Evolutionary conservation across 352 stramenopile species (phyloP), one percentile per base, ranked within the genome.

Genomic region (Phytophthora megakarya): DNA sequence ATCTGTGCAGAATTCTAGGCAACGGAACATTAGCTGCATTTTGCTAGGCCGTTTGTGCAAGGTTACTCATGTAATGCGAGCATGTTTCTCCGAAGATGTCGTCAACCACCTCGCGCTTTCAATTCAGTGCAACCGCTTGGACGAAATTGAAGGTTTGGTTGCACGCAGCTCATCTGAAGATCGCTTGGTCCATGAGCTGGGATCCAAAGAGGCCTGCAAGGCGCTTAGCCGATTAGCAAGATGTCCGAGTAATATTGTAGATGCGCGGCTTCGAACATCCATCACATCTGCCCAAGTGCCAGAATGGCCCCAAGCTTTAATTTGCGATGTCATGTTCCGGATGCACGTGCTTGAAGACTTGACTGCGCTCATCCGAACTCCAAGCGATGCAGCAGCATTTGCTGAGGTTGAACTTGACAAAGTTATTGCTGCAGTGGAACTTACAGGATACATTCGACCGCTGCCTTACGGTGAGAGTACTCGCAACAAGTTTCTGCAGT

Each of bases 11-110:
- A 86, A 57, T 13, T 28, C 69, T 25, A 63, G 45, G 9, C 83
- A 92, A 40, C 81, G 82, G 26, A 90, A 80, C 58, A 83, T 92
- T 33, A 94, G 85, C 57, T 90, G 80, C 37, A 84, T 92, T 22
- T 63, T 90, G 6, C 65, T 94, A 1, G 64, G 78, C 35, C 70
- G 75, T 3, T 80, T 94, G 23, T 76, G 71, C 38, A 78, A 80
- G 21, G 68, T 78, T 5, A 44, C 70, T 0, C 42, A 67, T 1
- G 69, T 90, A 1, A 73, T 70, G 1, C 55, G 62, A 10, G 56
- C 61, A 15, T 79, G 74, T 50, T 88, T 92, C 64, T 82, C 71
- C 5, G 83, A 94, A 55, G 55, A 77, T 37, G 52, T 84, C 5
- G 64, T 92, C 26, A 80, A 78, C 35, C 83, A 94, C 25, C 61